phyloP scores from a whole-genome alignment of 1,284 basidiomycete genomes.

The Fomitiporia mediterranea region DNA sequence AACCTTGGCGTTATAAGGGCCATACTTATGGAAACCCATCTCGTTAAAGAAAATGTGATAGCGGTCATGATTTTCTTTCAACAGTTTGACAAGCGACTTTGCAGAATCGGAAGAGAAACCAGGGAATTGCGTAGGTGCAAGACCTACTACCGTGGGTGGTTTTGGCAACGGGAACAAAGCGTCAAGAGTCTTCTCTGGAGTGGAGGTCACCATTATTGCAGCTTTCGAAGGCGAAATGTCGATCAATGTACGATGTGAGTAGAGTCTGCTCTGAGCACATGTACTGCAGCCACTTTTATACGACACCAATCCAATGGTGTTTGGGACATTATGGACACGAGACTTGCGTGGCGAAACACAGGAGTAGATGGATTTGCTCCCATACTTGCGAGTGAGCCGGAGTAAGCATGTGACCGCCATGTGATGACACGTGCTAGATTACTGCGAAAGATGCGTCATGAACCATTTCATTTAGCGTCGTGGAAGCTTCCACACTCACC shows the following conservation, averaged over 20 bases:
- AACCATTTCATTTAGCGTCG: too few species aligned
- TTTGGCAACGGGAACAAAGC: constrained; percentile 37
- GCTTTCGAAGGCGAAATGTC: too few species aligned
- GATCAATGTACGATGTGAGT: too few species aligned
- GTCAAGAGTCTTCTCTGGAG: constrained; percentile 22
- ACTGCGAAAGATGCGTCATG: too few species aligned
- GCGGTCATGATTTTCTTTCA: constrained; percentile 52
- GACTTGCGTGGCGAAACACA: too few species aligned
- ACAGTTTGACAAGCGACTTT: constrained; percentile 36
- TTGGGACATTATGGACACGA: too few species aligned
- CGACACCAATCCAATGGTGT: too few species aligned
- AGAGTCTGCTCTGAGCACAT: background rate
- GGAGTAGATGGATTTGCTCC: too few species aligned
- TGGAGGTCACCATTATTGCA: constrained; percentile 1
- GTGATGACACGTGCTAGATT: too few species aligned
- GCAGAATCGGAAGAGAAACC: constrained; percentile 49
- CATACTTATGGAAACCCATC: constrained; percentile 52
- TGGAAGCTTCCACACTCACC: background rate
- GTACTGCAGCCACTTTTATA: background rate
- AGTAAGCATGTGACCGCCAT: constrained; percentile 27
- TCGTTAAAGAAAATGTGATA: constrained; percentile 63
- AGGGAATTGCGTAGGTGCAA: constrained; percentile 30
- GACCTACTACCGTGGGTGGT: constrained; percentile 24
- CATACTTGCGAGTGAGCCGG: too few species aligned
- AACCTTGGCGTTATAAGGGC: background rate